Evolutionary conservation across 106 monocot species (phyloP).

Genomic region (Dendrobium nobile): DNA sequence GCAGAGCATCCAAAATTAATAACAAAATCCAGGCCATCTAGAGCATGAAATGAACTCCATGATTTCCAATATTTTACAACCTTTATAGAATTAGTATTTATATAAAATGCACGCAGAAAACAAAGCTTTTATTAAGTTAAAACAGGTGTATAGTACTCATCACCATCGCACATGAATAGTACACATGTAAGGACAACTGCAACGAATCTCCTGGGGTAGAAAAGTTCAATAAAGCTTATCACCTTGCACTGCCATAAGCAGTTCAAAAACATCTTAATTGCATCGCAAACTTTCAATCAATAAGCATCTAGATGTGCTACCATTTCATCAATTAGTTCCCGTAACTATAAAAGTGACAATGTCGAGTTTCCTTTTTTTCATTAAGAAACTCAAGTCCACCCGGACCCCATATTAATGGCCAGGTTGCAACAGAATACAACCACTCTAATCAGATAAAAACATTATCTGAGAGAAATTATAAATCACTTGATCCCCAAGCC

Average conservation of each 20-base stretch:
- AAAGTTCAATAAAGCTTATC: conserved; percentile 13
- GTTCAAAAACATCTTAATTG: conserved; percentile 9
- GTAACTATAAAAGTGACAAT: conserved; percentile 2
- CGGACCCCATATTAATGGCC: conserved; percentile 9
- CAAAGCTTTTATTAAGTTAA: neutral
- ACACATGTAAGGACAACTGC: neutral
- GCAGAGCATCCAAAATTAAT: conserved; percentile 13
- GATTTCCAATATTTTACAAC: neutral
- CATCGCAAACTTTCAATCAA: conserved; percentile 17
- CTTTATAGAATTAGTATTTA: conserved; percentile 6
- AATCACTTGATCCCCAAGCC: conserved; percentile 27
- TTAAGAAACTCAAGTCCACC: neutral
- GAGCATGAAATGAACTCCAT: neutral
- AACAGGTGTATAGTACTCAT: conserved; percentile 12
- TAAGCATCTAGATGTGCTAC: conserved; percentile 20
- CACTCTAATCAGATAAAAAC: conserved; percentile 30
- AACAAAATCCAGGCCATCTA: conserved; percentile 5
- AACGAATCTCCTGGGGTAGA: neutral
- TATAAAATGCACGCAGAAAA: neutral
- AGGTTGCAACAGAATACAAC: conserved; percentile 27
- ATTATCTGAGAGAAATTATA: conserved; percentile 34
- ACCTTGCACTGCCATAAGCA: conserved; percentile 5
- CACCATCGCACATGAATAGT: conserved; percentile 1
- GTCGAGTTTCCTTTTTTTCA: neutral
- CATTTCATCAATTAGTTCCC: conserved; percentile 28